Evolutionary conservation across 257 asterid species (phyloP).

Genomic region (Nicotiana obtusifolia): DNA sequence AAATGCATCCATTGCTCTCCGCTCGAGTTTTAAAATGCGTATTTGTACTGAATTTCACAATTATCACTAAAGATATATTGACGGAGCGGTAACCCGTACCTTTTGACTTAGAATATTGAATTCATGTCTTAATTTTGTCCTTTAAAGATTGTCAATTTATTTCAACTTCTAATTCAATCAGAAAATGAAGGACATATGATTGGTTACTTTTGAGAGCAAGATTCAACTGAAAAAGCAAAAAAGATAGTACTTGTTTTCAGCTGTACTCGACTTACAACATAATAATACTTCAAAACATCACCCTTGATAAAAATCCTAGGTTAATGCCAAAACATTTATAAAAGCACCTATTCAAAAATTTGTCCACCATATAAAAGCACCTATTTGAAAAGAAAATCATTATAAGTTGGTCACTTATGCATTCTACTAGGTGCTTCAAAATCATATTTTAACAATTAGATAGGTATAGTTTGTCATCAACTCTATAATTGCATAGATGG

Average conservation of each 20-base stretch:
- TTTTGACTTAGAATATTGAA: not conserved
- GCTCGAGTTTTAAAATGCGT: not conserved
- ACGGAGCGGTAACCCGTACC: not conserved
- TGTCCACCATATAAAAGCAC: not conserved
- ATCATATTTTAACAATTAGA: not conserved
- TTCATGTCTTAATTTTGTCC: not conserved
- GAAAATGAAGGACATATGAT: not conserved
- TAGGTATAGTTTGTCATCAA: not conserved
- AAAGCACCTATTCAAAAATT: not conserved
- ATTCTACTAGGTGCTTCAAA: not conserved
- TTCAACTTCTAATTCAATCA: not conserved
- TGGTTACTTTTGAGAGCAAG: not conserved
- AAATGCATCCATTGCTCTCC: not conserved
- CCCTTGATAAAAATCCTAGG: not conserved
- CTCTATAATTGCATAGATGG: not conserved
- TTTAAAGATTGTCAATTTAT: not conserved
- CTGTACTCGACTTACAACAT: not conserved
- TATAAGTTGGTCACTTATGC: too few relatives aligned
- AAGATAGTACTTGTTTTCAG: not conserved
- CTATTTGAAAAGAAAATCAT: not conserved
- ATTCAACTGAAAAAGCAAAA: not conserved
- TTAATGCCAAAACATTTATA: too few relatives aligned
- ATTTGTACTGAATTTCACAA: not conserved
- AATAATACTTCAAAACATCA: not conserved
- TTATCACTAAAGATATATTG: not conserved